A percentile compares a stretch with the other conserved stretches of the same genome.
Evolutionary conservation across 2,329 filamentous ascomycete species (phyloP).

Genomic region (Colletotrichum chrysophilum): DNA sequence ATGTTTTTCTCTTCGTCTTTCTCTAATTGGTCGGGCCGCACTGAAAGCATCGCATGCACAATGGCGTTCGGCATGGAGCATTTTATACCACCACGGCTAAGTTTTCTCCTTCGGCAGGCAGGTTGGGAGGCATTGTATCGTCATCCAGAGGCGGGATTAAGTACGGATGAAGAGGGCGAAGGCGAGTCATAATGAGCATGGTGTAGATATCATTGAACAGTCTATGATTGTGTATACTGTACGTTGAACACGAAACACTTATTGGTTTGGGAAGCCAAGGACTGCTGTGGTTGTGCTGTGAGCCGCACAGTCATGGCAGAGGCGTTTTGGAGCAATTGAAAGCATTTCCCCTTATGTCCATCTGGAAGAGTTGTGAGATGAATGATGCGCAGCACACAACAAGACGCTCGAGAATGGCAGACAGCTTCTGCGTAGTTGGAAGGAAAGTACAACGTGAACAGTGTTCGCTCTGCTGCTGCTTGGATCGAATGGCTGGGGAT

Average conservation of each 20-base stretch:
- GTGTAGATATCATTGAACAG: slow-evolving; percentile 26
- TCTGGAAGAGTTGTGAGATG: not conserved
- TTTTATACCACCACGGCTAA: slow-evolving; percentile 22
- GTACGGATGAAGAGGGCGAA: not conserved
- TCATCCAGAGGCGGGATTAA: not conserved
- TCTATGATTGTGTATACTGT: slow-evolving; percentile 23
- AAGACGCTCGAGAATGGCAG: not conserved
- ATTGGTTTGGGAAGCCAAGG: not conserved
- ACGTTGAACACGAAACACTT: slow-evolving; percentile 13
- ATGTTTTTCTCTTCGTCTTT: slow-evolving; percentile 22
- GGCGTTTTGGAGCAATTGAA: slow-evolving; percentile 2
- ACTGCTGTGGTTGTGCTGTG: not conserved
- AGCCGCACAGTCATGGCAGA: not conserved
- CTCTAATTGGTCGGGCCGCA: slow-evolving; percentile 18
- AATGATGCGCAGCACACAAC: not conserved
- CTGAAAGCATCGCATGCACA: slow-evolving; percentile 24
- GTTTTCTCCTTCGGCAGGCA: slow-evolving; percentile 9
- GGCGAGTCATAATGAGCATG: slow-evolving; percentile 17
- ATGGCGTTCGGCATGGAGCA: slow-evolving; percentile 25
- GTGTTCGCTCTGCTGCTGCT: not conserved
- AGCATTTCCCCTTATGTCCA: not conserved
- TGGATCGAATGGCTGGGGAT: not conserved
- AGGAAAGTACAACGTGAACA: not conserved
- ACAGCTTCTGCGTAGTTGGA: not conserved
- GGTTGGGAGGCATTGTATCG: not conserved